Evolutionary conservation across 169 alveolate genomes (phyloP).

Genomic region (Perkinsus olseni): DNA sequence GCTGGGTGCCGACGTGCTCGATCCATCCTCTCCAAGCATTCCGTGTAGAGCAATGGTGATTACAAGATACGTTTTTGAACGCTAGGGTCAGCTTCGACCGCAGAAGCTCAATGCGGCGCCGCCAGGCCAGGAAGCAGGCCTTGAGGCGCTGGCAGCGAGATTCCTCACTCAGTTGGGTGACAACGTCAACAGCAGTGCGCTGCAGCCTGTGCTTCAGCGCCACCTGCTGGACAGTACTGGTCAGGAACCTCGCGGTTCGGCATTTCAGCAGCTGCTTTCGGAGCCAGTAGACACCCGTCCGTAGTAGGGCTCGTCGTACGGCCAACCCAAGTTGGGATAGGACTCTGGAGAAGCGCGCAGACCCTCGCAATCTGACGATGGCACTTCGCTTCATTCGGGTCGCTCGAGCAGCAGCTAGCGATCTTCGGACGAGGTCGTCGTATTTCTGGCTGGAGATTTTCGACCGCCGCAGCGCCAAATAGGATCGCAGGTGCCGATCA

Average conservation of each 20-base stretch:
- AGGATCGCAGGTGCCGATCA: neutral
- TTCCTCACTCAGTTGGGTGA: neutral
- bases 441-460: neutral
- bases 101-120: neutral
- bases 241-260: neutral
- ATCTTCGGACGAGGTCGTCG: neutral
- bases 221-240: neutral
- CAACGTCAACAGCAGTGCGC: neutral
- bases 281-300: neutral
- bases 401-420: neutral
- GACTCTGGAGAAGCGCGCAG: neutral
- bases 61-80: neutral
- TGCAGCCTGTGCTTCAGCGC: neutral
- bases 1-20: neutral
- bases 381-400: neutral
- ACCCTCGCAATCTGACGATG: neutral
- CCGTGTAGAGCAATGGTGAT: neutral
- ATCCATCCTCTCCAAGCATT: neutral
- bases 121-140: neutral
- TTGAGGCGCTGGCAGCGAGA: neutral
- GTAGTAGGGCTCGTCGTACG: neutral
- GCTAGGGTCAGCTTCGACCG: neutral
- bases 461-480: neutral
- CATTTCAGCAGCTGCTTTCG: neutral
- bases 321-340: neutral